A percentile compares a stretch with the other conserved stretches of the same genome.
Evolutionary conservation across 225 moss, liverwort and hornwort genomes (phyloP).

Genomic region (Neckera pumila): DNA sequence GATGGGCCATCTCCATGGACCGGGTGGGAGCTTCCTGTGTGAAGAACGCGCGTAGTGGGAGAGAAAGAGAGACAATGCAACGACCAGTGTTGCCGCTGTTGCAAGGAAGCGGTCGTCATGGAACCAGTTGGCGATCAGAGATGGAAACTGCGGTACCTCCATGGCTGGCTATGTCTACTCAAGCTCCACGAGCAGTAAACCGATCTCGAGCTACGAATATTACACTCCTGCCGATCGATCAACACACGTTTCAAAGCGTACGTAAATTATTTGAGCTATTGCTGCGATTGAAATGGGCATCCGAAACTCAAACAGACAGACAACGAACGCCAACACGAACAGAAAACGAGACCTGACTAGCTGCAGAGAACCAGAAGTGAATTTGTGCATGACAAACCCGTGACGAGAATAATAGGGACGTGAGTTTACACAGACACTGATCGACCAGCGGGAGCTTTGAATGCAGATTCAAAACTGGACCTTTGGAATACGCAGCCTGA

Average conservation of each 20-base stretch:
- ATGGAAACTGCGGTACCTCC: neutral
- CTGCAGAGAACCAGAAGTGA: neutral
- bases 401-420: neutral
- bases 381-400: neutral
- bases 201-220: neutral
- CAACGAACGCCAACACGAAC: neutral
- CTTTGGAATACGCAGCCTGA: neutral
- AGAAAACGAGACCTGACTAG: too few relatives aligned
- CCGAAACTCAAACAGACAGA: too few relatives aligned
- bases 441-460: neutral
- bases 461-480: neutral
- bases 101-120: neutral
- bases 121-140: neutral
- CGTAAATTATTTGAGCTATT: neutral
- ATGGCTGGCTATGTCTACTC: neutral
- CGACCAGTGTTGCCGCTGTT: neutral
- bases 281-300: neutral
- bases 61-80: neutral
- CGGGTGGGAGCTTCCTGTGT: neutral
- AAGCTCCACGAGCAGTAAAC: neutral
- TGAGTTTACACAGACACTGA: neutral
- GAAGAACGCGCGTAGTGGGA: neutral
- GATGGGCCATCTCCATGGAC: conserved; percentile 12
- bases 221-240: neutral
- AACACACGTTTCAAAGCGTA: neutral